Evolutionary conservation across 345 rosid genomes (phyloP).

Genomic region (Microthlaspi erraticum): DNA sequence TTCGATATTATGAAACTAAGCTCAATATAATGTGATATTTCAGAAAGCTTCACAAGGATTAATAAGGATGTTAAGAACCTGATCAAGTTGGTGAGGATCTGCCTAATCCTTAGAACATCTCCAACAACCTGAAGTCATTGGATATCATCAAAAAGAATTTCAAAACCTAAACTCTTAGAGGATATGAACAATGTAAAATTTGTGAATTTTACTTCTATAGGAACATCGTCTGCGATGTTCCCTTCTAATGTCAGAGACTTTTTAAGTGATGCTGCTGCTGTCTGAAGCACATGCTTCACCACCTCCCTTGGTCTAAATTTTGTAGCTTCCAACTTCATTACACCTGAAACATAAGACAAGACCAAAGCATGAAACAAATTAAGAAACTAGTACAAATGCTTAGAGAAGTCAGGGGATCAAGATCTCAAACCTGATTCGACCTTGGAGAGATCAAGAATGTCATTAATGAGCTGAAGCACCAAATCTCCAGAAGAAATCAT

Average conservation of each 20-base stretch:
- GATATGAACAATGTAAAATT: neutral
- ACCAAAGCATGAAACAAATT: no score
- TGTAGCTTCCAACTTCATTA: constrained; percentile 95
- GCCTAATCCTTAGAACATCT: constrained; percentile 94
- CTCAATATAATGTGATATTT: no score
- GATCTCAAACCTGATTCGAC: constrained; percentile 76
- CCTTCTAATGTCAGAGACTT: constrained; percentile 87
- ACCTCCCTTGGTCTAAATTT: constrained; percentile 93
- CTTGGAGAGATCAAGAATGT: constrained; percentile 97
- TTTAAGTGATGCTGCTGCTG: constrained; percentile 88
- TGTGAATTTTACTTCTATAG: constrained; percentile 61
- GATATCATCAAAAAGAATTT: no score
- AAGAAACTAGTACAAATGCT: no score
- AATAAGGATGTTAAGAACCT: constrained; percentile 52
- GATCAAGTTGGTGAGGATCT: constrained; percentile 93
- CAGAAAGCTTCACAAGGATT: neutral
- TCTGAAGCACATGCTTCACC: constrained; percentile 92
- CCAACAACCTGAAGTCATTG: constrained; percentile 69
- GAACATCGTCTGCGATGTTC: constrained; percentile 81
- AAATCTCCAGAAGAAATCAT: constrained; percentile 98
- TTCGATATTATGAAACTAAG: neutral
- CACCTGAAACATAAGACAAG: constrained; percentile 49
- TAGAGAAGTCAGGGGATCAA: no score
- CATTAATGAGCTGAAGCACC: constrained; percentile 92
- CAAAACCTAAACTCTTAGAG: constrained; percentile 45